These are phyloP conservation scores for Suhomyces faveliae DNA, from an alignment of 805 yeast genomes.

Conservation along the genomic window DNA sequence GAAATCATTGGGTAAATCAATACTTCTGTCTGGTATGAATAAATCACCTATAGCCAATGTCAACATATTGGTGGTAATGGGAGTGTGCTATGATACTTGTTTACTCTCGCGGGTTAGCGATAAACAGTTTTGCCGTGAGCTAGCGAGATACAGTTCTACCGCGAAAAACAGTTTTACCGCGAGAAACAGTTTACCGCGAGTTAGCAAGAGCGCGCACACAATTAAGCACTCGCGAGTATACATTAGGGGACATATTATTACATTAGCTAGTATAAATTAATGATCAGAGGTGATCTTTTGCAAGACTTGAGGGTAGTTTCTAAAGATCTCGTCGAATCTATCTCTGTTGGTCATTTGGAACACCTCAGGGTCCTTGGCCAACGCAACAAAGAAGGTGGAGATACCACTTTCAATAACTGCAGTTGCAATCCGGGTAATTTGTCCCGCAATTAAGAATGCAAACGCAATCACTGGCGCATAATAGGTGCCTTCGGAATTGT, in stretches of 20 bases:
- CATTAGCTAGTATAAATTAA: slow-evolving; percentile 10
- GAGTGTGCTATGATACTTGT: too few relatives aligned
- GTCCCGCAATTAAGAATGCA: slow-evolving; percentile 69
- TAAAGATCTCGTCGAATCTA: slow-evolving; percentile 60
- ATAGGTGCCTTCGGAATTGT: slow-evolving; percentile 57
- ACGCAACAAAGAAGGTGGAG: slow-evolving; percentile 78
- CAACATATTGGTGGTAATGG: slow-evolving; percentile 38
- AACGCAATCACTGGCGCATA: slow-evolving; percentile 76
- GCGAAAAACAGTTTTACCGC: too few relatives aligned
- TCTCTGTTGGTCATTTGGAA: slow-evolving; percentile 70
- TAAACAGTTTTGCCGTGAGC: too few relatives aligned
- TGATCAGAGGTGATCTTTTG: slow-evolving; percentile 46
- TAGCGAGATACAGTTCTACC: too few relatives aligned
- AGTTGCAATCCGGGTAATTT: slow-evolving; percentile 69
- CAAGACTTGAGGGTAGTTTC: slow-evolving; percentile 67
- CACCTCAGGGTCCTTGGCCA: slow-evolving; percentile 82
- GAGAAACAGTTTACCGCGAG: too few relatives aligned
- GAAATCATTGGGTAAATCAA: slow-evolving; percentile 62
- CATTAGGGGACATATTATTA: too few relatives aligned
- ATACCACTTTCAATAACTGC: slow-evolving; percentile 79
- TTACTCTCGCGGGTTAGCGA: too few relatives aligned
- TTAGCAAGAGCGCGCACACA: too few relatives aligned
- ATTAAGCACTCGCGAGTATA: too few relatives aligned
- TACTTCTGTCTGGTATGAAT: slow-evolving; percentile 83
- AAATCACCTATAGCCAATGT: slow-evolving; percentile 83